Base-by-base conservation (phyloP, 768 basidiomycete species). In the Suillus brevipes region DNA sequence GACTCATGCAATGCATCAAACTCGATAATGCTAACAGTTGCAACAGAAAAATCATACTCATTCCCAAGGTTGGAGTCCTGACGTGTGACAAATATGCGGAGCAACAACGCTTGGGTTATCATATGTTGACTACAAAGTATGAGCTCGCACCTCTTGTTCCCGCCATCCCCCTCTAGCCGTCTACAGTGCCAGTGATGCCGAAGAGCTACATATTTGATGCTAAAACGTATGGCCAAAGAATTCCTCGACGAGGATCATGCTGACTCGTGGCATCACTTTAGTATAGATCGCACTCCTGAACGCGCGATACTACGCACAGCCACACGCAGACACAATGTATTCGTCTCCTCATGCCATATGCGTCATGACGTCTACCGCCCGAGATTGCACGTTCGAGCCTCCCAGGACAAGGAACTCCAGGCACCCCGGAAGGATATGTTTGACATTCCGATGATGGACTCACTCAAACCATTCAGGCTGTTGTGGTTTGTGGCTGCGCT, bases 271-370 rank as follows among this genome's bases (percentile, higher is more conserved):
- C 12, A 18, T 31, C 16, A 9, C 20, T 55, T 20, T 20, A 62
- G 61, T 62, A 25, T 57, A 25, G 36, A 2, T 62, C 16, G 50
- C 36, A 40, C 36, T 59, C 12, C 23, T 62, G 18, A 62, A 62
- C 25, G 61, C 16, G 25, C 14, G 7, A 34, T 28, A 62, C 61
- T 62, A 58, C 18, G 10, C 57, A 3, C 25, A 34, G 37, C 37
- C 57, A 16, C 10, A 40, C 9, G 16, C 25, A 28, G 38, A 16
- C 9, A 3, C 23, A 9, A 6, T 10, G 5, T 4, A 40, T 40
- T 18, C 12, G 9, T 58, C 9, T 58, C 16, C 1, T 5, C 16
- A 25, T 58, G 18, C 14, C 6, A 16, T 18, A 28, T 31, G 18
- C 50, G 9, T 6, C 23, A n/a, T 49, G 23, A 7, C 6, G 13